Evolutionary conservation across 2,329 filamentous ascomycete species (phyloP).

Genomic region (Dothideomycetes sp.): DNA sequence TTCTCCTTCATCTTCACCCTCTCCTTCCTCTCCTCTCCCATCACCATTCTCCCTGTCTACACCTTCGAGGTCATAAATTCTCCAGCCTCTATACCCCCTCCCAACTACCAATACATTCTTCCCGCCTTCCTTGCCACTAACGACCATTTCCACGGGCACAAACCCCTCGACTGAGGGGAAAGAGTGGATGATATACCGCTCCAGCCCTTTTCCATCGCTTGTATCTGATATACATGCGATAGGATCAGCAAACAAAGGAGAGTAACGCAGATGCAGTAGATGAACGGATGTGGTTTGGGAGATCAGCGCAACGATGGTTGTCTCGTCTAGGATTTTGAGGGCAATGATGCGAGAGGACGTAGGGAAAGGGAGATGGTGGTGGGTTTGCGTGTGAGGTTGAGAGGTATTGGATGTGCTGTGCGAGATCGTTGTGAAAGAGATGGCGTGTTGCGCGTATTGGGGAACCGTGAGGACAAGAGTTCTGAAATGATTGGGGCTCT

Average conservation of each 20-base stretch:
- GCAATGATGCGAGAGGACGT: neutral
- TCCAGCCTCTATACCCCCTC: neutral
- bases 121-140: neutral
- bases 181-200: neutral
- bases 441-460: neutral
- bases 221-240: neutral
- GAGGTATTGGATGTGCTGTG: neutral
- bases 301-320: neutral
- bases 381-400: neutral
- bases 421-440: neutral
- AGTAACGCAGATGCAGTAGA: too few species aligned
- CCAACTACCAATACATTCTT: slow-evolving; percentile 4
- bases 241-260: neutral
- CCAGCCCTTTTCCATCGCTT: neutral
- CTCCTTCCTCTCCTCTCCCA: neutral
- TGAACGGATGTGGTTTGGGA: neutral
- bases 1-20: neutral
- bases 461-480: neutral
- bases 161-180: slow-evolving; percentile 1
- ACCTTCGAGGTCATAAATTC: slow-evolving; percentile 2
- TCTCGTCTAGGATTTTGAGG: slow-evolving; percentile 2
- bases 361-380: neutral
- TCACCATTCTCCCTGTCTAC: neutral
- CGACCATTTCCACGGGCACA: neutral
- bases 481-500: neutral